phyloP scores from a whole-genome alignment of 176 grass and related monocot genomes.

The Bromus sterilis region DNA sequence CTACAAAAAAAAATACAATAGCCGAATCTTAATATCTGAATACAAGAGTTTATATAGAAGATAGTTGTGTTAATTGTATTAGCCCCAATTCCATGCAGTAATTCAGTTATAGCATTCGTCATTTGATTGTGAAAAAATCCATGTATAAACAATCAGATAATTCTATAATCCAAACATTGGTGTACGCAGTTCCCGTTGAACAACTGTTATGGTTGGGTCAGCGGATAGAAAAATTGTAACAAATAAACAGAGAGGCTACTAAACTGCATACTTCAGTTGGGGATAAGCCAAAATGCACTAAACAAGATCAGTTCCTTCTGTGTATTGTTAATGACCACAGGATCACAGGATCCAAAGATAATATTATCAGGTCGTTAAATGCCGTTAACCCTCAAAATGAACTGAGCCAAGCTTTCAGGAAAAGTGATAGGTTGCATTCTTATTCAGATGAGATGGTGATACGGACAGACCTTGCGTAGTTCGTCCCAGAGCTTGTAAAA shows the following conservation, averaged over 20 bases:
- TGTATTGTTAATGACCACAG: not conserved
- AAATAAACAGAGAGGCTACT: not conserved
- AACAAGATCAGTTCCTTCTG: not conserved
- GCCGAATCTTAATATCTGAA: not conserved
- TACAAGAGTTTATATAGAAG: not conserved
- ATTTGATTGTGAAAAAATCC: not conserved
- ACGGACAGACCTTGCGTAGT: slow-evolving; percentile 60
- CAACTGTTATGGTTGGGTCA: not conserved
- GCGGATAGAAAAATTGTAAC: not conserved
- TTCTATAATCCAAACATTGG: not conserved
- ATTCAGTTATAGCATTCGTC: not conserved
- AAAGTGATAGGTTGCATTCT: not conserved
- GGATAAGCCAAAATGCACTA: not conserved
- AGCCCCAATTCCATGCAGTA: not conserved
- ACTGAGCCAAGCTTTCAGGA: not conserved
- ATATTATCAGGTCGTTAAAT: not conserved
- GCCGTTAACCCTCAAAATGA: not conserved
- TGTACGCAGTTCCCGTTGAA: not conserved
- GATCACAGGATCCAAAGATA: not conserved
- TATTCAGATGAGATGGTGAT: too few species aligned
- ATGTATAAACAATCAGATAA: not conserved
- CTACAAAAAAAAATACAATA: not conserved
- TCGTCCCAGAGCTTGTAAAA: slow-evolving; percentile 99
- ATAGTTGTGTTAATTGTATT: not conserved
- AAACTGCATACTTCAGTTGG: too few species aligned